Evolutionary conservation across 495 filamentous ascomycete genomes (phyloP), one percentile per base, ranked within the genome.

Genomic region (Sporormia fimetaria): DNA sequence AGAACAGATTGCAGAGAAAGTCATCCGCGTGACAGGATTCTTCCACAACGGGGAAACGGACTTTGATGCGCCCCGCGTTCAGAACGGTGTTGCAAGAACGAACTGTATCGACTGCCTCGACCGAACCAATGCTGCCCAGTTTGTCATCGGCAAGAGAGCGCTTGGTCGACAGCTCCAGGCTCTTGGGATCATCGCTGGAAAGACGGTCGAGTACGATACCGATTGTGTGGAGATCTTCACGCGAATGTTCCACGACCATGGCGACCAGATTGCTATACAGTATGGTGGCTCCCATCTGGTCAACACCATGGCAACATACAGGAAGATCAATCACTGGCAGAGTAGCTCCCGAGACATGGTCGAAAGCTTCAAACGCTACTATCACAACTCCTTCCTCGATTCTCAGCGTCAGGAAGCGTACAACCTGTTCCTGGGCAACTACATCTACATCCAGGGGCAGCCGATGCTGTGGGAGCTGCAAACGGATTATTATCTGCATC

Each of bases 61-160:
- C 2, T 74, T 73, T 29, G 72, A 70, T 3, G 69, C 70, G 26
- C 63, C 83, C 6, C 70, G 63, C n/a, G 68, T 87, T 20, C 90
- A 98, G 56, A 92, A 94, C 47, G 90, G 90, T 4, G 76, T 98
- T 28, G 87, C 82, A 10, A 76, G 90, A 47, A 96, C 92, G 0
- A 98, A 98, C 54, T 98, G 90, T 57, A 96, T 96, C 47, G 90
- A 98, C 55, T 98, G 90, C 49, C 68, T 98, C 10, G 90, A 98
- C 57, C 75, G 90, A 28, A 98, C 90, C 3, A 98, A 98, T 60
- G 90, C 90, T 12, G 87, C 87, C 1, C 90, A 98, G 55, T 98
- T 96, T 55, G 90, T 98, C 17, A 87, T 98, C 49, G 90, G 87
- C n/a, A 98, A 98, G 63, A 66, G 84, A 29, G 92, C 90, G 0